Evolutionary conservation across 140 eudicot species (phyloP).

Genomic region (Cichorium intybus): DNA sequence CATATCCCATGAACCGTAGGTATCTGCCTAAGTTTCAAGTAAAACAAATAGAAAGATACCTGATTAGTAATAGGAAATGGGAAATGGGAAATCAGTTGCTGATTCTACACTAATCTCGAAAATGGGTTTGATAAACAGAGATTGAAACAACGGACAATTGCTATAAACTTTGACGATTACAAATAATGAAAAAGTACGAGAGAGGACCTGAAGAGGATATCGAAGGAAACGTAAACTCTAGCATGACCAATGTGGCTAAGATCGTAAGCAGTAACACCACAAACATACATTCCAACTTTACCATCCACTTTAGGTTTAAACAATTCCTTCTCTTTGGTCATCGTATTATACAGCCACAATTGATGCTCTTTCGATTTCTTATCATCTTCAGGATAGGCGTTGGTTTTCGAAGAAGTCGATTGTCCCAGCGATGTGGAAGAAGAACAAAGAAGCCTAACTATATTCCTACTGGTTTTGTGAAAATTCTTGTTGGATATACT

Average conservation of each 20-base stretch:
- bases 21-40: conserved; percentile 76
- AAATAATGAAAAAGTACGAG: background rate
- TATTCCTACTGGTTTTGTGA: background rate
- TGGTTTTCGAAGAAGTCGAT: conserved; percentile 9
- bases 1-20: conserved; percentile 82
- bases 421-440: conserved; percentile 19
- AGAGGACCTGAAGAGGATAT: conserved; percentile 78
- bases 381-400: background rate
- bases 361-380: conserved; percentile 7
- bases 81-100: background rate
- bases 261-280: conserved; percentile 98
- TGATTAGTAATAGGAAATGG: conserved; percentile 23
- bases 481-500: background rate
- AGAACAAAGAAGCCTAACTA: conserved; percentile 17
- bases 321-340: conserved; percentile 74
- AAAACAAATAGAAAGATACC: conserved; percentile 24
- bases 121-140: background rate
- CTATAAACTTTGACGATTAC: background rate
- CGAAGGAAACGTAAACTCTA: conserved; percentile 86
- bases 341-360: conserved; percentile 67
- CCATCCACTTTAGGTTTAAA: conserved; percentile 65
- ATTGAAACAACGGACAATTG: background rate
- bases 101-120: background rate
- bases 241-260: conserved; percentile 99
- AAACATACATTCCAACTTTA: conserved; percentile 90